Percentiles rank a stretch among this genome's conserved stretches.
Conservation (phyloP, 1,284 basidiomycete species). For the Cryptococcus neoformans region DNA sequence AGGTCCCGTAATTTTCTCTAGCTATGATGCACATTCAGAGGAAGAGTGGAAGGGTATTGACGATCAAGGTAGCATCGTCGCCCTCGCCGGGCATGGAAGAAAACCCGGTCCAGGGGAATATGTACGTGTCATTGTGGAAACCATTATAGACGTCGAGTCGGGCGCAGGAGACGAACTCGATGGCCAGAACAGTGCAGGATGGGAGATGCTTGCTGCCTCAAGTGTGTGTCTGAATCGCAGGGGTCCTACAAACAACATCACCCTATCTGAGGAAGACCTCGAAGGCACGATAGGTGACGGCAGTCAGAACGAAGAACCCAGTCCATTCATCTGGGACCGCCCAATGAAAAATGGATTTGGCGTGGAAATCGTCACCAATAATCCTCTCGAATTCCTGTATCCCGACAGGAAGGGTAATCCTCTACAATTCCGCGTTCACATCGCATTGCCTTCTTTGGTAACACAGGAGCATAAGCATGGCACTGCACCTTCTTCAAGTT, state of each 20-base stretch:
- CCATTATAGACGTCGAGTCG: conserved; percentile 8
- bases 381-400: neutral
- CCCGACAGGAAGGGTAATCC: neutral
- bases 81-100: neutral
- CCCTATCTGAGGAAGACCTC: neutral
- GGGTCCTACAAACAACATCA: too few relatives aligned
- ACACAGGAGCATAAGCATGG: too few relatives aligned
- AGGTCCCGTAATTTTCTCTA: conserved; percentile 9
- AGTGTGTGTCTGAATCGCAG: conserved; percentile 4
- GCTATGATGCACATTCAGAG: conserved; percentile 10
- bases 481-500: neutral
- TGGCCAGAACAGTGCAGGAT: conserved; percentile 6
- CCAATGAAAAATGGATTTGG: conserved; percentile 2
- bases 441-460: conserved; percentile 5
- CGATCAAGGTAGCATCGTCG: neutral
- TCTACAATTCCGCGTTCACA: conserved; percentile 15
- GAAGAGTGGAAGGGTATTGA: neutral
- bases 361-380: conserved; percentile 9
- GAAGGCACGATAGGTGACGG: neutral
- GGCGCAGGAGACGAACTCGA: neutral
- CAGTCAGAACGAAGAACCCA: neutral
- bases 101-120: conserved; percentile 8
- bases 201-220: conserved; percentile 12
- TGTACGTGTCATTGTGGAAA: conserved; percentile 13
- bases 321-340: neutral